Base-by-base conservation (phyloP, 139 green algal genomes). In the Picochlorum sp. region DNA sequence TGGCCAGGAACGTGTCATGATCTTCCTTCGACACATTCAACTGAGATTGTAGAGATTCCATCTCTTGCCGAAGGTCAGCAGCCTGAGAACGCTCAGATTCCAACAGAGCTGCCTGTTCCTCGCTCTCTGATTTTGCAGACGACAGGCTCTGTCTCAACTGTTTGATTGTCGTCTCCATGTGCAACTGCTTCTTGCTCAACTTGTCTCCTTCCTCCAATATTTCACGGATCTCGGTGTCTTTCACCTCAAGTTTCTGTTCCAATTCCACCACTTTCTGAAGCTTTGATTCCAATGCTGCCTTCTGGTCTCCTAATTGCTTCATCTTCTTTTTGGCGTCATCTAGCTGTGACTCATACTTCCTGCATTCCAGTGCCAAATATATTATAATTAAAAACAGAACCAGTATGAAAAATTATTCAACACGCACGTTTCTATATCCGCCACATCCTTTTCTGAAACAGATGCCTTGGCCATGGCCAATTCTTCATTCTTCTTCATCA, bases 201-300 rank as follows among this genome's bases (percentile, higher is more conserved):
- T 65, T 66, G 71, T 93, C 80, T 9, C 89, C 88, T 68, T 95
- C 87, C 24, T 76, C 76, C 81, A 89, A 82, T 37, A 89, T 73
- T 82, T 88, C 77, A 4, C 13, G 49, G 59, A 96, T 96, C 62
- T 92, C 90, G 56, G 79, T 83, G 61, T 97, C 90, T 81, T 96
- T 96, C 72, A 96, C 85, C 64, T 86, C 83, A n/a, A 97, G 65
- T 5, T 92, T 65, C 21, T 79, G 71, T 21, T 76, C 66, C 7
- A 81, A 78, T 51, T 82, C 77, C n/a, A 57, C 64, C 24, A 84
- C 75, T 67, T 89, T 82, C 15, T 21, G 16, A n/a, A 20, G 16
- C 15, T 11, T n/a, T 21, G 18, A 24, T 52, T 52, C 18, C 47
- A n/a, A 52, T 5, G 4, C 47, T 21, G 16, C 47, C 47, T 26